Conservation (phyloP, 2,329 filamentous ascomycete species). For the Fusarium kyushuense region DNA sequence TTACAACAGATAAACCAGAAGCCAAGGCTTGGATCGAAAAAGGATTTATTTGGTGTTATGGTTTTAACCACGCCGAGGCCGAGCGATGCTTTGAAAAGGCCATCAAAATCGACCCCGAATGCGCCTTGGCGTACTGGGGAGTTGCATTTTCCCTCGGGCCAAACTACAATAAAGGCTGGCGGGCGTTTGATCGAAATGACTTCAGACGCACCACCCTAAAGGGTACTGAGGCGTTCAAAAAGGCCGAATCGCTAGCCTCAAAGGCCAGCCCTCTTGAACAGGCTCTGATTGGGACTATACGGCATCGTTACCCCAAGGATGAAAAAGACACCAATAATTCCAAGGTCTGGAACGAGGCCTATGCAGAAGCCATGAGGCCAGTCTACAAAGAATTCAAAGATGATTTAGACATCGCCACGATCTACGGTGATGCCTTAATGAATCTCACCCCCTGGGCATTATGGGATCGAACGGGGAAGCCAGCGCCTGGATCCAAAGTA, state of each 20-base stretch:
- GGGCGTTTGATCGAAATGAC: slow-evolving; percentile 44
- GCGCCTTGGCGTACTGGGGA: slow-evolving; percentile 74
- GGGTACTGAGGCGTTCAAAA: slow-evolving; percentile 25
- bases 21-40: slow-evolving; percentile 75
- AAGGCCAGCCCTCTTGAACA: slow-evolving; percentile 59
- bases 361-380: slow-evolving; percentile 50
- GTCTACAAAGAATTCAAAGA: slow-evolving; percentile 52
- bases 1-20: slow-evolving; percentile 64
- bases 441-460: slow-evolving; percentile 58
- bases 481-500: slow-evolving; percentile 50
- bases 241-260: slow-evolving; percentile 28
- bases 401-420: slow-evolving; percentile 50
- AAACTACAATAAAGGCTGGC: slow-evolving; percentile 80
- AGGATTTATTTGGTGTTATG: slow-evolving; percentile 76
- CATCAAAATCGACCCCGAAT: slow-evolving; percentile 63
- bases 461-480: slow-evolving; percentile 54
- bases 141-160: slow-evolving; percentile 76
- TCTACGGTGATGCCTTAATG: slow-evolving; percentile 57
- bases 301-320: slow-evolving; percentile 68
- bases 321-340: slow-evolving; percentile 57
- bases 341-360: slow-evolving; percentile 52
- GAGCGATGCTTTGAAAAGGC: slow-evolving; percentile 70
- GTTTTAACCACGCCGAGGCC: slow-evolving; percentile 78
- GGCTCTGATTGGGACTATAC: slow-evolving; percentile 73
- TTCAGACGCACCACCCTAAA: slow-evolving; percentile 35